These are phyloP conservation scores for Alternaria triticina DNA, from an alignment of 2,329 filamentous ascomycete genomes.

Conservation along the genomic window DNA sequence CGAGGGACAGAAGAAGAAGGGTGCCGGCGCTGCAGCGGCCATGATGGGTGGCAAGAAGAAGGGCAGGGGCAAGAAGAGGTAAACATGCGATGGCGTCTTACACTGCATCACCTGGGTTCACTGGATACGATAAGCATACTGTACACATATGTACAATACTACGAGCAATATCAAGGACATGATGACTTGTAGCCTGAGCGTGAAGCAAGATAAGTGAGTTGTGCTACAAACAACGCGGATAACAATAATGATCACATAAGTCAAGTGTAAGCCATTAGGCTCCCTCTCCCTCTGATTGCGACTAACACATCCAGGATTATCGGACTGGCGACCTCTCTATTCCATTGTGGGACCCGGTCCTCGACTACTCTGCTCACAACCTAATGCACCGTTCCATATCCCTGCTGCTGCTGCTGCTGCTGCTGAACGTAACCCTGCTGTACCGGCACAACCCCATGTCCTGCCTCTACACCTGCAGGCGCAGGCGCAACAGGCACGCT, in stretches of 20 bases:
- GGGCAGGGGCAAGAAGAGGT: constrained; percentile 40
- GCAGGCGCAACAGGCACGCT: not conserved
- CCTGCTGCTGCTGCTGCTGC: constrained; percentile 17
- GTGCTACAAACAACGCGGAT: not conserved
- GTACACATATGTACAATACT: constrained; percentile 15
- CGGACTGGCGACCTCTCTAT: not conserved
- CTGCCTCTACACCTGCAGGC: constrained; percentile 2
- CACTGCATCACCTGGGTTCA: not conserved
- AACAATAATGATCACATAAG: not conserved
- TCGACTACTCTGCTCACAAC: not conserved
- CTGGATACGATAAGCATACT: not conserved
- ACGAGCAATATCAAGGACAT: constrained; percentile 1
- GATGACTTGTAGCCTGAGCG: not conserved
- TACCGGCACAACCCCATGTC: not conserved
- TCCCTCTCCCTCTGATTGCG: not conserved
- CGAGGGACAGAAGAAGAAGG: constrained; percentile 40
- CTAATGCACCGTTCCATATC: constrained; percentile 15
- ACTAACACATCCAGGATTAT: not conserved
- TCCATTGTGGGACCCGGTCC: not conserved
- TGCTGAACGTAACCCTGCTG: constrained; percentile 16
- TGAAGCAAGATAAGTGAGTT: not conserved
- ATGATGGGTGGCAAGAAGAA: constrained; percentile 38
- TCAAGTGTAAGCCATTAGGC: not conserved
- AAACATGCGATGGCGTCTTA: constrained; percentile 8
- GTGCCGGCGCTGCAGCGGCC: constrained; percentile 22